A percentile compares a stretch with the other conserved stretches of the same genome.
Evolutionary conservation across 2,329 filamentous ascomycete species (phyloP).

Genomic region (Karstenula rhodostoma): DNA sequence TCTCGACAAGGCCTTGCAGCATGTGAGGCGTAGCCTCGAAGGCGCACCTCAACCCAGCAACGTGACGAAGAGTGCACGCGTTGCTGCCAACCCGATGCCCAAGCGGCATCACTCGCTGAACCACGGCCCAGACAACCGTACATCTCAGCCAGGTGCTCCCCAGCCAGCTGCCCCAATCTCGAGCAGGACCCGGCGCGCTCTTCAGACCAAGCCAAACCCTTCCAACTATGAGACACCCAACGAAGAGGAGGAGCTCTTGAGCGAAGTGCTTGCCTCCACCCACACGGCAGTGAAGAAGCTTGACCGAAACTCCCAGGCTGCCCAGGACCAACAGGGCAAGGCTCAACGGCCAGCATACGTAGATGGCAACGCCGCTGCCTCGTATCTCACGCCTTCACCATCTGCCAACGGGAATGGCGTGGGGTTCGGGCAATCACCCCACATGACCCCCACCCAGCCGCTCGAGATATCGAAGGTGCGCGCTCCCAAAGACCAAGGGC

Average conservation of each 20-base stretch:
- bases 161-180: conserved; percentile 66
- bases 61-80: conserved; percentile 43
- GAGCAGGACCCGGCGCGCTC: conserved; percentile 79
- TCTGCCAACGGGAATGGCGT: conserved; percentile 84
- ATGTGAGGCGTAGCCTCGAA: conserved; percentile 67
- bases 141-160: conserved; percentile 63
- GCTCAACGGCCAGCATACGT: conserved; percentile 62
- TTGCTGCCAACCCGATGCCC: conserved; percentile 56
- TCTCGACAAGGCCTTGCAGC: conserved; percentile 68
- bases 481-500: conserved; percentile 54
- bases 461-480: conserved; percentile 65
- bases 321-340: conserved; percentile 53
- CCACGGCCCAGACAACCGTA: conserved; percentile 58
- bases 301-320: conserved; percentile 56
- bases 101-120: conserved; percentile 60
- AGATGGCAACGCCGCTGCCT: conserved; percentile 65
- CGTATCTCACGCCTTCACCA: conserved; percentile 76
- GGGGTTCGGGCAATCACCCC: conserved; percentile 72
- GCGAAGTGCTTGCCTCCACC: conserved; percentile 84
- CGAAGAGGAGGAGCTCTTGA: conserved; percentile 94
- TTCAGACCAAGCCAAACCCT: conserved; percentile 73
- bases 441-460: conserved; percentile 72
- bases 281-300: conserved; percentile 77
- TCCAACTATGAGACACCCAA: conserved; percentile 92
- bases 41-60: conserved; percentile 44